Evolutionary conservation across 1,284 basidiomycete genomes (phyloP).

Genomic region (Apiotrichum montevideense): DNA sequence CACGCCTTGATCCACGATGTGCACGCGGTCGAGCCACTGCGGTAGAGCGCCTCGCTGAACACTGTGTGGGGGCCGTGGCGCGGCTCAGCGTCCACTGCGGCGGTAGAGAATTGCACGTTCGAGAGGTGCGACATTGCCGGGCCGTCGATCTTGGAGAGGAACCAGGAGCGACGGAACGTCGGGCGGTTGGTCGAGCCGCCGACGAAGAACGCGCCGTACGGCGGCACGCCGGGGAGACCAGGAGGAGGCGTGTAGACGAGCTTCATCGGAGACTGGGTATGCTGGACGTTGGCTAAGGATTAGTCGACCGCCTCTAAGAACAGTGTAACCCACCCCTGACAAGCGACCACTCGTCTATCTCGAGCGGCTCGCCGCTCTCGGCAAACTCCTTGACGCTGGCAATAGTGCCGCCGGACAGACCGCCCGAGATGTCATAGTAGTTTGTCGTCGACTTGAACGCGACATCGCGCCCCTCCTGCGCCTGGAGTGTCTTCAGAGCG

Average conservation of each 20-base stretch:
- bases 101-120: not conserved
- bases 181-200: slow-evolving; percentile 61
- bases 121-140: slow-evolving; percentile 1
- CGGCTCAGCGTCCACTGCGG: slow-evolving; percentile 13
- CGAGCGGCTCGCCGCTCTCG: slow-evolving; percentile 34
- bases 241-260: slow-evolving; percentile 6
- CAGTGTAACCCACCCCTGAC: slow-evolving; percentile 7
- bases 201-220: slow-evolving; percentile 55
- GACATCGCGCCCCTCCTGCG: slow-evolving; percentile 36
- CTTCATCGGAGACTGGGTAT: not conserved
- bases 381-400: slow-evolving; percentile 53
- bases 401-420: slow-evolving; percentile 66
- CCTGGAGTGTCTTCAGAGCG: slow-evolving; percentile 48
- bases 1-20: slow-evolving; percentile 9
- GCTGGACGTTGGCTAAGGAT: not conserved
- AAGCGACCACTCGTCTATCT: slow-evolving; percentile 42
- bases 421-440: slow-evolving; percentile 53
- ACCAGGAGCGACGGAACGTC: slow-evolving; percentile 72
- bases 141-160: slow-evolving; percentile 53
- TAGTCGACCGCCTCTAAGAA: no score
- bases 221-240: slow-evolving; percentile 9
- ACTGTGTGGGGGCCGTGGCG: slow-evolving; percentile 61
- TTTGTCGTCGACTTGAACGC: slow-evolving; percentile 49
- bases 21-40: not conserved
- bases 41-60: slow-evolving; percentile 57